Evolutionary conservation across 352 stramenopile genomes (phyloP), one percentile per base, ranked within the genome.

Genomic region (Pythium rhizo-oryzae): DNA sequence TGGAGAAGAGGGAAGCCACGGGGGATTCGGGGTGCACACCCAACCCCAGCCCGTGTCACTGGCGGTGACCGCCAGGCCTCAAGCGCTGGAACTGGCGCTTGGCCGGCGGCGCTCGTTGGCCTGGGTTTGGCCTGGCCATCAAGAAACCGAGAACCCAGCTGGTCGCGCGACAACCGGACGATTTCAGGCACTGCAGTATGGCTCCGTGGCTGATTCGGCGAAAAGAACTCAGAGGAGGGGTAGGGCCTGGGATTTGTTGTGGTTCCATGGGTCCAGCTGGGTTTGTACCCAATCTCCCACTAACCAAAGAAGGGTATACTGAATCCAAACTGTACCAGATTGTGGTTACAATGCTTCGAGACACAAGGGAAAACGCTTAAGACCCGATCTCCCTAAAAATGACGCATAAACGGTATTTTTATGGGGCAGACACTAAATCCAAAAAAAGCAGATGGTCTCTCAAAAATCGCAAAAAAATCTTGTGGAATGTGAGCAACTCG

Each of bases 11-110:
- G 23, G 41, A 47, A 24, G 19, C 28, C n/a, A 59, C 18, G 33
- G 47, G 53, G 55, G 55, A 62, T n/a, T 62, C 4, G 55, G 55
- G 55, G 35, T 62, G 55, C 55, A 52, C 55, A 16, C 55, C 55
- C 5, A 62, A 33, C 55, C 55, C 35, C 39, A 39, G 24, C 24
- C 25, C 24, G 25, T 37, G 50, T 35, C 50, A 56, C n/a, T 53
- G 46, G 7, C 13, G 18, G 13, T 56, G 18, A 39, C 23, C 9
- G 23, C 8, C 50, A 39, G 46, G 8, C 46, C 9, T 19, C n/a
- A 33, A 33, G 19, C n/a, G 16, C 25, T 18, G 50, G 25, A 56
- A 39, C 50, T 56, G 50, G 50, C 50, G 15, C 50, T 41, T 56
- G 50, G 46, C 41, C 41, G 1, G 13, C n/a, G 13, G 2, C 7